Conservation (phyloP, 2,329 filamentous ascomycete species). For the Xylariaceae sp. region DNA sequence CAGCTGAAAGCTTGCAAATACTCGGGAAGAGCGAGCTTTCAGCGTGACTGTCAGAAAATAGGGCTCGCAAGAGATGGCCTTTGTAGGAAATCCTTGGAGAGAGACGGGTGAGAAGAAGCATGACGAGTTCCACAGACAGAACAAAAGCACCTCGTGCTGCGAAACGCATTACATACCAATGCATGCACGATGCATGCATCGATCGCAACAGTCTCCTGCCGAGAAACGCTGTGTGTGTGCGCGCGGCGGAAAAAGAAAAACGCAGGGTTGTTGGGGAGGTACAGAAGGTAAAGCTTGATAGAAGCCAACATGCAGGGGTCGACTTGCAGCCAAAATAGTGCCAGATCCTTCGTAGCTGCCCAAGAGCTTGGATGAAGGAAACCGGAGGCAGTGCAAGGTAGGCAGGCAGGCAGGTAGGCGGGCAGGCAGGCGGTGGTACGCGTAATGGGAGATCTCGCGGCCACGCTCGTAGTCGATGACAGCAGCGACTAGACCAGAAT, state of each 20-base stretch:
- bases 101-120: neutral
- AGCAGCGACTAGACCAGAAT: neutral
- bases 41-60: neutral
- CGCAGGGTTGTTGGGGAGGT: slow-evolving; percentile 6
- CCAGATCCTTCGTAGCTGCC: slow-evolving; percentile 1
- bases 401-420: neutral
- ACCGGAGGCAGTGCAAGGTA: neutral
- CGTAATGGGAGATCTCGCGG: neutral
- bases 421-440: neutral
- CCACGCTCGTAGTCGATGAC: neutral
- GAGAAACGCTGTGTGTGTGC: slow-evolving; percentile 13
- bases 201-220: slow-evolving; percentile 14
- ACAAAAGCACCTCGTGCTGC: slow-evolving; percentile 1
- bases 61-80: neutral
- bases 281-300: neutral
- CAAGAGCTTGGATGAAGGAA: neutral
- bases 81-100: neutral
- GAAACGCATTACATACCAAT: slow-evolving; percentile 12
- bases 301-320: neutral
- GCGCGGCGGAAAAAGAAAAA: neutral
- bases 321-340: neutral
- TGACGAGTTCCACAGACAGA: neutral
- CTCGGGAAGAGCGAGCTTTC: slow-evolving; percentile 2
- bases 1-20: neutral
- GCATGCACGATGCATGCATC: slow-evolving; percentile 16